Evolutionary conservation across 441 rosid genomes (phyloP), one percentile per base, ranked within the genome.

Genomic region (Jatropha podagrica): DNA sequence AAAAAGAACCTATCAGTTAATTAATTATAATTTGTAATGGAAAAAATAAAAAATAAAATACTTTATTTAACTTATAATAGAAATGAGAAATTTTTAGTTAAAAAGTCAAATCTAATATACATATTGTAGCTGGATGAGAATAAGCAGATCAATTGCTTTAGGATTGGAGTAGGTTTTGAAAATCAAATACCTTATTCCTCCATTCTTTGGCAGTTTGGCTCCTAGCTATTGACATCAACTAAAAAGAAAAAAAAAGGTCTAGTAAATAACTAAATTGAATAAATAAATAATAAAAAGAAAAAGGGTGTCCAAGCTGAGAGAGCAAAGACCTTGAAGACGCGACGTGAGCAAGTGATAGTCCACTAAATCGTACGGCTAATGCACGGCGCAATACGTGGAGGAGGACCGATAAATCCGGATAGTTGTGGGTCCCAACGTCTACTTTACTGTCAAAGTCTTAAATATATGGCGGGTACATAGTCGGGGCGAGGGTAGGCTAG

Each of bases 361-460:
- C 65, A 75, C 78, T 12, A 65, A 54, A 77, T 67, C 42, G 88
- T 85, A 84, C 89, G 90, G 89, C 80, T 77, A 78, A 86, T 77
- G 87, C 85, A 85, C 88, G 89, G 89, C 93, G 89, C 74, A 76
- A 89, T 83, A 74, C 85, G 82, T 78, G 92, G 89, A 60, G 83
- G 82, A 77, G 92, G 89, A 60, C 81, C 91, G 91, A 42, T 83
- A 81, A 89, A 82, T 83, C 85, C 91, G 93, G 91, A 67, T 71
- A 8, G 4, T 4, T 1, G 65, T 61, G 76, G 82, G 79, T n/a
- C 87, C 86, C 71, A 42, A 72, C 2, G 1, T 27, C 62, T 0
- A 48, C 38, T 62, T n/a, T 4, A 11, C 65, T n/a, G 52, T 52
- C 65, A 65, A 76, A 72, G 23, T n/a, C 54, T 69, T 66, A 18